phyloP scores from a whole-genome alignment of 1,139 yeast species.

The Waltiozyma sp. region DNA sequence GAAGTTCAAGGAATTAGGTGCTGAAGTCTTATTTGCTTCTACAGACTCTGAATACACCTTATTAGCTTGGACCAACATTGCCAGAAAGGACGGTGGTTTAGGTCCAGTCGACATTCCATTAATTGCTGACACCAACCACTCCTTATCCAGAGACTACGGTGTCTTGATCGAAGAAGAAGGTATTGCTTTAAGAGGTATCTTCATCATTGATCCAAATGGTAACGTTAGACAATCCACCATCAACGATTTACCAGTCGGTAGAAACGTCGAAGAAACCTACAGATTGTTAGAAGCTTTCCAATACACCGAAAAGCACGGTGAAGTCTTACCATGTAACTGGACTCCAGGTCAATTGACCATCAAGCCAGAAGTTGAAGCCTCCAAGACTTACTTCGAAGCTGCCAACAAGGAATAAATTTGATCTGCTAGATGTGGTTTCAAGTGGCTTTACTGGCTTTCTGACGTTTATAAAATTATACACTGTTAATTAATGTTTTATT shows the following conservation, averaged over 20 bases:
- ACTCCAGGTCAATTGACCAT: constrained; percentile 93
- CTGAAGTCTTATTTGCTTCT: constrained; percentile 88
- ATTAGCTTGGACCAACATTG: constrained; percentile 95
- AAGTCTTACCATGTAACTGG: constrained; percentile 99
- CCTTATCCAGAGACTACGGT: constrained; percentile 91
- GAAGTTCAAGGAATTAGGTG: constrained; percentile 79
- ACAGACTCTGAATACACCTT: constrained; percentile 97
- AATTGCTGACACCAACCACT: constrained; percentile 93
- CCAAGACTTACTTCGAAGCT: constrained; percentile 72
- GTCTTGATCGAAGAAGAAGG: constrained; percentile 94
- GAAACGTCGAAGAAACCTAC: constrained; percentile 94
- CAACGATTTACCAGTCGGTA: constrained; percentile 98
- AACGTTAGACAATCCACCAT: constrained; percentile 88
- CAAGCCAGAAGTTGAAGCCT: constrained; percentile 72
- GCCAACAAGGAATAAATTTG: constrained; percentile 28
- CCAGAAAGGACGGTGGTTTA: constrained; percentile 96
- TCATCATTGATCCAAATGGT: constrained; percentile 95
- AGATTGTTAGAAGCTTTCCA: constrained; percentile 98
- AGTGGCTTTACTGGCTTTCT: neutral
- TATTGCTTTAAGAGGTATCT: constrained; percentile 94
- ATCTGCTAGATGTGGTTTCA: neutral
- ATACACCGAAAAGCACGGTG: constrained; percentile 96
- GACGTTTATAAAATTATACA: too few relatives aligned
- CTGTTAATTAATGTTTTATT: neutral
- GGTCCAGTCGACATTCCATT: constrained; percentile 92